Evolutionary conservation across 108 stramenopile species (phyloP), one percentile per base, ranked within the genome.

Genomic region (Discostella stelligeroides): DNA sequence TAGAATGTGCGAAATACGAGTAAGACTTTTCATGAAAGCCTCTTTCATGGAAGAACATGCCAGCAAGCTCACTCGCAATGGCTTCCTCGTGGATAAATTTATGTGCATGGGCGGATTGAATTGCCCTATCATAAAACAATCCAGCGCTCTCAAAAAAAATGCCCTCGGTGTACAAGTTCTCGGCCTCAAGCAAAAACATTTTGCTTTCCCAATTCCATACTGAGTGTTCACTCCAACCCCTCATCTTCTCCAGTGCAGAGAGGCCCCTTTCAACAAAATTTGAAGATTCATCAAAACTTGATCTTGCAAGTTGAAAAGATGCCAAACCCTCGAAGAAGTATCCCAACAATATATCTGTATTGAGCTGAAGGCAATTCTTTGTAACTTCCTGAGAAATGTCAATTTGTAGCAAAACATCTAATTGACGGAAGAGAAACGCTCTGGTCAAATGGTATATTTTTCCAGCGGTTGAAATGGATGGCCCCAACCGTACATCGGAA

Each of bases 171-270:
- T 27, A 39, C 63, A 64, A 48, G 14, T 29, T 64, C 18, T 64
- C 63, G 28, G 63, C 63, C 18, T 46, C 30, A 3, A 64, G 63
- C 9, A 49, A 49, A 29, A 50, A 50, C n/a, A 17, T 7, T 48
- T 64, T 64, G 29, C 50, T 64, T 27, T 64, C 47, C 23, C 42
- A 64, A 34, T 64, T 64, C 63, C 63, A 64, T 20, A 28, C 0
- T 29, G 28, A 49, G 29, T 28, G 30, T 18, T 48, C 63, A 5
- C n/a, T 28, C 30, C 27, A 39, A 38, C 18, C 30, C 18, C 4
- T 29, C 46, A 64, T 49, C 28, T 10, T 28, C 27, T 21, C 28
- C 30, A 23, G 28, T 12, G 63, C 63, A 18, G 28, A 25, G 17
- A 48, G 46, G 6, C 63, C 63, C n/a, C 30, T 24, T 21, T 34